Conservation (phyloP, 2,329 filamentous ascomycete genomes). For the Trichoderma sp. region DNA sequence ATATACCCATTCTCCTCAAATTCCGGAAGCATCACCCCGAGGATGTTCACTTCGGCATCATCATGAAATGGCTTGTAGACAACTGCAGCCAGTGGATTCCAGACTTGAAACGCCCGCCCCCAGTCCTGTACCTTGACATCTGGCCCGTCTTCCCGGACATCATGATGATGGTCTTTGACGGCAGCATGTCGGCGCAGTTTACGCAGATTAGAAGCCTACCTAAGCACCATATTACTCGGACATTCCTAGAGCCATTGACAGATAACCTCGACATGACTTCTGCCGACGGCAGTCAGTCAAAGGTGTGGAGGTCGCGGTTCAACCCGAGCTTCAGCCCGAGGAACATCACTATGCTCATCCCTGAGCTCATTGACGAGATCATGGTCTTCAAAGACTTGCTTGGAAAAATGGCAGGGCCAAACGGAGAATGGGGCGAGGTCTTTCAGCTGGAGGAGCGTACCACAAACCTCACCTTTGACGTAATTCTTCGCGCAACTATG, state of each 20-base stretch:
- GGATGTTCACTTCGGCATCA: background rate
- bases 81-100: background rate
- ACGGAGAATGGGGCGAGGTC: background rate
- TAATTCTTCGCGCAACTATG: background rate
- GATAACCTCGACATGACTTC: background rate
- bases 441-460: background rate
- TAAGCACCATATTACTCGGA: background rate
- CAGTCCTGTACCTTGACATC: background rate
- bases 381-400: background rate
- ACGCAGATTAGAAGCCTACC: background rate
- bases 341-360: slow-evolving; percentile 1
- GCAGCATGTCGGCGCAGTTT: background rate
- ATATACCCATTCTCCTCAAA: background rate
- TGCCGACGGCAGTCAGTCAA: background rate
- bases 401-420: background rate
- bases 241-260: background rate
- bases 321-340: slow-evolving; percentile 9
- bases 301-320: slow-evolving; percentile 32
- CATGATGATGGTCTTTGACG: background rate
- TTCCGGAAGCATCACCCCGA: background rate
- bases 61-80: slow-evolving; percentile 2
- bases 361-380: background rate
- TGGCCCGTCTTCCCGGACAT: background rate
- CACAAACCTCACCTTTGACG: background rate
- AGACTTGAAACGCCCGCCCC: background rate